Evolutionary conservation across 129 eudicot genomes (phyloP), one percentile per base, ranked within the genome.

Genomic region (Flaveria bidentis): DNA sequence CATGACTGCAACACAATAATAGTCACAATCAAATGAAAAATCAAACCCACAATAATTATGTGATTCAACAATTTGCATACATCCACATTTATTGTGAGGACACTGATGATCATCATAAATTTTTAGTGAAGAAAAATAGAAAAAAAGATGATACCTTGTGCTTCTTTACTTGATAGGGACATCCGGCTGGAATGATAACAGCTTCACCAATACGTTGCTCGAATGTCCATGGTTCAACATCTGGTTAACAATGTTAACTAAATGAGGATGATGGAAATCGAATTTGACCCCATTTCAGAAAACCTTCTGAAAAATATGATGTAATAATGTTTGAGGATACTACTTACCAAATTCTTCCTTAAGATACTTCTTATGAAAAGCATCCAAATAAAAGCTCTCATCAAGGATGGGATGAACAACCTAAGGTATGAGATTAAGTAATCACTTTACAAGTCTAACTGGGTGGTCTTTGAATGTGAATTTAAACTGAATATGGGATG

Each of bases 141-240:
- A 41, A 60, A 22, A 57, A 57, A 53, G 41, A 45, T 9, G 39
- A 11, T 78, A 88, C 98, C 96, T 94, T 91, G 6, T 83, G 55
- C 74, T 87, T 85, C 82, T 82, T 91, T 15, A 89, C 83, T 84
- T 94, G 98, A 82, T 91, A 94, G 15, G 97, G 98, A 45, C 97
- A 94, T 67, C 98, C 98, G 53, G 98, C 98, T 20, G 98, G 98
- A 81, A 94, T 72, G 17, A 91, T 81, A 79, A 94, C 85, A 49
- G 98, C 96, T 87, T 94, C 98, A 46, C 97, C 97, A 52, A 86
- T 60, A 50, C 46, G 82, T 84, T 94, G 98, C 77, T 86, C 89
- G 49, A 94, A 89, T 16, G 93, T 91, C 97, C 96, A 91, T 17
- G 98, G 98, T 83, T 94, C 93, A 61, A 94, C 84, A 82, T 83